phyloP scores from a whole-genome alignment of 768 basidiomycete species.

The Tubosaeta sp. region DNA sequence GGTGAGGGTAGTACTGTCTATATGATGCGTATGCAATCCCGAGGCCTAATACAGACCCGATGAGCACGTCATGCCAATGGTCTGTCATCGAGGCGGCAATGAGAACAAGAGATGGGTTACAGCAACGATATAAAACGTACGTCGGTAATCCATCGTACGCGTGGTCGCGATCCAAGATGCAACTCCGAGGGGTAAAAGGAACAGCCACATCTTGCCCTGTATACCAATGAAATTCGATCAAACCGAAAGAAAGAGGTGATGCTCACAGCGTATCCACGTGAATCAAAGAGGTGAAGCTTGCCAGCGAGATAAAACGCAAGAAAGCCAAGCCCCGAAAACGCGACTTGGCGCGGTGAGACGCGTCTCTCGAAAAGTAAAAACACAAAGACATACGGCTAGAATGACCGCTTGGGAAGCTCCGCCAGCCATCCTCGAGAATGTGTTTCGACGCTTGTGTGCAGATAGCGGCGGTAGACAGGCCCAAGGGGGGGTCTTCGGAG shows the following conservation, averaged over 20 bases:
- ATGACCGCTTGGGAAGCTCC: constrained; percentile 90
- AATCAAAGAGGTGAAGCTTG: constrained; percentile 86
- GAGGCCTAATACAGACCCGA: constrained; percentile 73
- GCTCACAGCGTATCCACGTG: constrained; percentile 64
- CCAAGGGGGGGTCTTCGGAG: constrained; percentile 62
- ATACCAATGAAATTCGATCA: not conserved
- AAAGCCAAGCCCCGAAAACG: constrained; percentile 91
- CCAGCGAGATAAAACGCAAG: constrained; percentile 85
- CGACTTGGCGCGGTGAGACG: constrained; percentile 44
- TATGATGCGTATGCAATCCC: constrained; percentile 70
- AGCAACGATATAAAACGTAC: constrained; percentile 38
- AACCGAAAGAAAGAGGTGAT: not conserved
- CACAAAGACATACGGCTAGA: constrained; percentile 60
- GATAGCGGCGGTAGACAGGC: constrained; percentile 64
- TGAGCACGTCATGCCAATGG: constrained; percentile 88
- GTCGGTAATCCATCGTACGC: constrained; percentile 91
- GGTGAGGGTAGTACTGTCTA: constrained; percentile 74
- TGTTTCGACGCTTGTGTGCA: constrained; percentile 66
- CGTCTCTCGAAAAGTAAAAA: not conserved
- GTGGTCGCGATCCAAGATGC: constrained; percentile 74
- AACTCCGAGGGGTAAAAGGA: constrained; percentile 66
- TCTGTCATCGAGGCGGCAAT: constrained; percentile 43
- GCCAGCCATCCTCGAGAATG: constrained; percentile 75
- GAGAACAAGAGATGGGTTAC: not conserved
- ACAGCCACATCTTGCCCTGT: constrained; percentile 77